These are phyloP conservation scores for Colletotrichum sp. DNA, from an alignment of 2,329 filamentous ascomycete species.

Conservation along the genomic window DNA sequence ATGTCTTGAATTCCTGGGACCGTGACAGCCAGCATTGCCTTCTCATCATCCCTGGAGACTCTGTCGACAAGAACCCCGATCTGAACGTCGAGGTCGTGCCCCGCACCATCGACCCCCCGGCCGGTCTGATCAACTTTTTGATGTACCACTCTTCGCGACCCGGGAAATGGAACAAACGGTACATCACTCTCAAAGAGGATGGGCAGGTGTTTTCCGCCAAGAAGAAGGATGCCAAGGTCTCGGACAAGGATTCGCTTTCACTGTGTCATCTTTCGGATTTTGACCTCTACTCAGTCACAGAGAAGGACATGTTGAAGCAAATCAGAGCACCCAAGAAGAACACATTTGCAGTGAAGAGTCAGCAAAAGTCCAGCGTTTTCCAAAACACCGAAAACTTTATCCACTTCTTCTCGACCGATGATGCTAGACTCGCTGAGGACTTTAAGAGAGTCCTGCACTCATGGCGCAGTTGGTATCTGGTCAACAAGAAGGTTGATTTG, in stretches of 20 bases:
- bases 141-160: constrained; percentile 82
- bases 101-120: constrained; percentile 60
- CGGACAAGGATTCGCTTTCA: constrained; percentile 70
- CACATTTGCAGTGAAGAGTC: constrained; percentile 90
- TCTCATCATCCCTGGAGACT: constrained; percentile 66
- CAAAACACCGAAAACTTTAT: constrained; percentile 84
- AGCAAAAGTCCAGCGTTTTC: constrained; percentile 87
- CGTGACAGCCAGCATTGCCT: constrained; percentile 78
- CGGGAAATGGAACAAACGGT: constrained; percentile 89
- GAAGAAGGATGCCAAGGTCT: constrained; percentile 62
- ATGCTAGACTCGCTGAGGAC: constrained; percentile 66
- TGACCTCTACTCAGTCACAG: constrained; percentile 83
- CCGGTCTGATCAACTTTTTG: constrained; percentile 66
- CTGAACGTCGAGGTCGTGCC: constrained; percentile 72
- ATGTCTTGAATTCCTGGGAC: constrained; percentile 94
- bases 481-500: constrained; percentile 67
- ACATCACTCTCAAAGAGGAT: constrained; percentile 73
- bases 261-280: constrained; percentile 91
- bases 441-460: constrained; percentile 76
- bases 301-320: constrained; percentile 69
- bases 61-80: constrained; percentile 59
- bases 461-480: constrained; percentile 93
- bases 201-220: constrained; percentile 78
- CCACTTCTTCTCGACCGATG: constrained; percentile 88
- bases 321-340: constrained; percentile 84